Evolutionary conservation across 2,329 filamentous ascomycete genomes (phyloP), one percentile per base, ranked within the genome.

Genomic region (Alternaria rosae): DNA sequence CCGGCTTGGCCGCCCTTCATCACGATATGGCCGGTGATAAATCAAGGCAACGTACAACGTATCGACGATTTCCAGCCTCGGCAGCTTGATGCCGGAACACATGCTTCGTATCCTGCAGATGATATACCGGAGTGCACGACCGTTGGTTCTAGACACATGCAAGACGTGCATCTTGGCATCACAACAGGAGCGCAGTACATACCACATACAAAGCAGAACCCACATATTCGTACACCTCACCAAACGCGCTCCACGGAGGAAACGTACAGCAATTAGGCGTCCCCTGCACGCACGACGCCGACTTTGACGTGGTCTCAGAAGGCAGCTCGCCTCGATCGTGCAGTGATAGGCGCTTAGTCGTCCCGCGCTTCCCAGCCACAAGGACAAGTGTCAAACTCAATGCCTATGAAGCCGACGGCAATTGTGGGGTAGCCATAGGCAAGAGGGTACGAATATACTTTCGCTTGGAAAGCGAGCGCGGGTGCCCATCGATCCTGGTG

Each of bases 321-420:
- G 43, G 42, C 54, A 58, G 32, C 48, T 54, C 42, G 48, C 41
- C 23, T 48, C 41, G 48, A 44, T 48, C 21, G 32, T 35, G 58
- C 32, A 52, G 32, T 57, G 59, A 54, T 57, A 61, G 48, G 59
- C 57, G 52, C 52, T 35, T 56, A 55, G 51, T 52, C 47, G 54
- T 47, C 45, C 58, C 58, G 58, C 54, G 25, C 26, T 48, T 60
- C 43, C 52, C 57, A 59, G 51, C 52, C 61, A 56, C 56, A 56
- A 56, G 47, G 61, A 60, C 57, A 63, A 43, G 57, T 63, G 61
- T 63, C 57, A 44, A 53, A 56, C 23, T 47, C 44, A 28, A 53
- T 45, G 52, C 41, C 57, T 54, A 50, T 58, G 48, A 26, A 54
- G 57, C 45, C 52, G 42, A 48, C 52, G 44, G 58, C 44, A 55